These are phyloP conservation scores for Colletotrichum somersetense DNA, from an alignment of 2,329 filamentous ascomycete genomes.

Conservation along the genomic window DNA sequence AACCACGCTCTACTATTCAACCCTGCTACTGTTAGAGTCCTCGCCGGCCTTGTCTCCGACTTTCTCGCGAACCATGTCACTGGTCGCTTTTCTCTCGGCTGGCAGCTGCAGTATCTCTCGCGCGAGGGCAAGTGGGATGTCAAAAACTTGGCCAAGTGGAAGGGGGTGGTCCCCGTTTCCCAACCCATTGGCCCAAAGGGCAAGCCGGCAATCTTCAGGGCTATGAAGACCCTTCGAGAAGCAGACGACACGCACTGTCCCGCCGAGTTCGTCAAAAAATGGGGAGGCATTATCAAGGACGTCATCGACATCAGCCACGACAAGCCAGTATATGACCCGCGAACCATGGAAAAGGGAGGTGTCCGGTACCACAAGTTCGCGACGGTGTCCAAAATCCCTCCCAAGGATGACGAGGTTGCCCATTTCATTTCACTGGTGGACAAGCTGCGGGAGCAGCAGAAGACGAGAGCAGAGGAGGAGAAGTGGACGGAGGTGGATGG, in stretches of 20 bases:
- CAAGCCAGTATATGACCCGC: slow-evolving; percentile 87
- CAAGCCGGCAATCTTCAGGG: slow-evolving; percentile 76
- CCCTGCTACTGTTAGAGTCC: slow-evolving; percentile 77
- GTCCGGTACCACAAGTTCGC: slow-evolving; percentile 88
- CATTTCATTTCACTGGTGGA: slow-evolving; percentile 70
- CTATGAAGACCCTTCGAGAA: slow-evolving; percentile 93
- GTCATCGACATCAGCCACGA: slow-evolving; percentile 94
- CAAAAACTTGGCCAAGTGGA: slow-evolving; percentile 95
- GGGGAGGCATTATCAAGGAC: slow-evolving; percentile 76
- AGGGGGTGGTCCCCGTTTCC: slow-evolving; percentile 82
- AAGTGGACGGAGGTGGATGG: slow-evolving; percentile 56
- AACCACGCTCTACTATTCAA: slow-evolving; percentile 89
- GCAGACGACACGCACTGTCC: slow-evolving; percentile 88
- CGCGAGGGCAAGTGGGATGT: slow-evolving; percentile 97
- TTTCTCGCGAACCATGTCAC: slow-evolving; percentile 84
- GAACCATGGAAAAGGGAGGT: slow-evolving; percentile 73
- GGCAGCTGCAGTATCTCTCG: slow-evolving; percentile 91
- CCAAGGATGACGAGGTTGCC: slow-evolving; percentile 67
- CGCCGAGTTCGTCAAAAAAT: slow-evolving; percentile 75
- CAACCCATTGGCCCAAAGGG: slow-evolving; percentile 72
- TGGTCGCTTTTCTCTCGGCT: slow-evolving; percentile 82
- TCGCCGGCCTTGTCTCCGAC: slow-evolving; percentile 85
- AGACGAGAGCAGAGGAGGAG: slow-evolving; percentile 57
- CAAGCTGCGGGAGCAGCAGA: slow-evolving; percentile 68
- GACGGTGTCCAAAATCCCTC: slow-evolving; percentile 92